Evolutionary conservation across 495 filamentous ascomycete species (phyloP), one percentile per base, ranked within the genome.

Genomic region (Apodospora peruviana): DNA sequence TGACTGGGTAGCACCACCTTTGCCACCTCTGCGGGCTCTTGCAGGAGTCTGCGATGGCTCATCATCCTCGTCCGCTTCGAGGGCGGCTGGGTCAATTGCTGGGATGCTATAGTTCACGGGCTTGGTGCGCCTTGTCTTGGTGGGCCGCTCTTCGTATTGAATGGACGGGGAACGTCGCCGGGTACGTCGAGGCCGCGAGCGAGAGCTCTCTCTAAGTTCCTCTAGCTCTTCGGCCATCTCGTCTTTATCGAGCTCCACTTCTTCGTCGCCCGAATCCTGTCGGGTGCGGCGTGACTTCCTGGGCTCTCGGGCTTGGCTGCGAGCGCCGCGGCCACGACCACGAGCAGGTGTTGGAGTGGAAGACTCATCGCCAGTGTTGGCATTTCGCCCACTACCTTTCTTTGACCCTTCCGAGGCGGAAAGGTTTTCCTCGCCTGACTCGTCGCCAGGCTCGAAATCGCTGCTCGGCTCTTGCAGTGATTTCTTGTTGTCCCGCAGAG

Each of bases 401-500:
- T 60, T 34, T 1, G 55, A 44, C 20, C 58, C 60, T 29, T 78
- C 76, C 12, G 68, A 71, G 8, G 39, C 77, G 0, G 71, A 74
- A 9, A 55, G 50, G 16, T 72, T 68, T 5, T 73, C 79, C 4
- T 79, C 80, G 35, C 69, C 78, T 0, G 71, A 77, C 25, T 83
- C 84, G 42, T 82, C 81, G 7, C 77, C 78, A 7, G 89, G 89
- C 57, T 95, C 88, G 58, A 95, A 95, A 53, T 96, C 90, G 61
- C 88, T 93, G 56, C 85, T 88, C 14, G 86, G 85, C 49, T 90
- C 82, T 35, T 74, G 63, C 5, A 64, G 51, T 21, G 75, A 78
- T 43, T 77, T 78, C 59, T 85, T 75, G n/a, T n/a, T n/a, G 54
- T 76, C 75, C 19, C 67, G 63, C 44, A 61, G 54, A 7, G 55